Percentiles rank a stretch among this genome's conserved stretches.
phyloP scores from a whole-genome alignment of 164 flowering plant species.

The Aristolochia californica region DNA sequence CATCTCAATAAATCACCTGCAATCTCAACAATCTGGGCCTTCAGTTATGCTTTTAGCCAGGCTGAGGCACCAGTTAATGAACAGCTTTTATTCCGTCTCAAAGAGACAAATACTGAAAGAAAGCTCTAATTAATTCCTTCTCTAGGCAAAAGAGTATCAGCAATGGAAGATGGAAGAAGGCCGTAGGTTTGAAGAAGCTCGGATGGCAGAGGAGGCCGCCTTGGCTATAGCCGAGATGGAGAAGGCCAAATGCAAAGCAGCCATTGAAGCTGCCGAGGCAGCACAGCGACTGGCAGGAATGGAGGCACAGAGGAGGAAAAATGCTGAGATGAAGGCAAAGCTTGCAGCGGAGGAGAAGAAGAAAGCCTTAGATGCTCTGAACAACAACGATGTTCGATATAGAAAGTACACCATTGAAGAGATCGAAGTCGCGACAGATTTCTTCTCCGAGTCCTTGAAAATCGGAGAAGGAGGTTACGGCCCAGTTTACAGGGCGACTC shows the following conservation, averaged over 20 bases:
- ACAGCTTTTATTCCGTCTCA: too few species aligned
- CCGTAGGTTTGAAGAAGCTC: constrained; percentile 42
- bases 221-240: constrained; percentile 47
- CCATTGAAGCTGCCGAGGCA: constrained; percentile 52
- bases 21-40: too few species aligned
- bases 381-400: constrained; percentile 33
- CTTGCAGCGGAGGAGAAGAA: constrained; percentile 49
- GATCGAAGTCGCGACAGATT: constrained; percentile 49
- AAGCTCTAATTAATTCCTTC: too few species aligned
- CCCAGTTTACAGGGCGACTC: constrained; percentile 48
- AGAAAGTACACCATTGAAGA: constrained; percentile 53
- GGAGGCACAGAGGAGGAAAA: constrained; percentile 44
- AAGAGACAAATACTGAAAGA: too few species aligned
- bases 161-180: constrained; percentile 49
- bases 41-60: too few species aligned
- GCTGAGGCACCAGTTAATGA: too few species aligned
- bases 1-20: too few species aligned
- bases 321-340: constrained; percentile 49
- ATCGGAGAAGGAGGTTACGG: constrained; percentile 89
- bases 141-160: constrained; percentile 43
- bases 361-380: constrained; percentile 29
- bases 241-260: constrained; percentile 53
- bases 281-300: constrained; percentile 53
- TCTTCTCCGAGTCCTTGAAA: constrained; percentile 27
- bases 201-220: constrained; percentile 45